Base-by-base conservation (phyloP, 192 early-diverging fungal genomes). In the Phlyctochytrium bullatum region DNA sequence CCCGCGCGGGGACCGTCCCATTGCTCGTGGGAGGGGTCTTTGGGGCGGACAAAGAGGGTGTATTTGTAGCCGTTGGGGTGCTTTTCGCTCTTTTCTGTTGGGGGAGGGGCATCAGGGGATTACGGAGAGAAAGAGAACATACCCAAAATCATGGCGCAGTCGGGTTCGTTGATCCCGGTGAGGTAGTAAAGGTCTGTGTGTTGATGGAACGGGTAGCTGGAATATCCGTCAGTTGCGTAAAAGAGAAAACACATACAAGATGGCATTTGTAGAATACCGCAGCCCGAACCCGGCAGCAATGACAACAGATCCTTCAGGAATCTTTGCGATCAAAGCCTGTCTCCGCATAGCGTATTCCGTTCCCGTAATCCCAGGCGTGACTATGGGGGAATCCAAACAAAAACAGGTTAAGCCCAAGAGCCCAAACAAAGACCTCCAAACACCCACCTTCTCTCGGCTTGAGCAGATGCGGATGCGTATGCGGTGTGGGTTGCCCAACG, bases 1-100 rank as follows among this genome's bases (percentile, higher is more conserved):
- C 95, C 96, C 10, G 89, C 88, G 34, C 91, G 72, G 33, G 93
- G 89, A 14, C 96, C 96, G 67, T 98, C 96, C 96, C 96, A 98
- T 59, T 91, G 76, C 73, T 96, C 92, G 34, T 83, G 80, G 17
- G 86, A 72, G 27, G 78, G 80, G 36, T 89, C 90, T 67, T 87
- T 87, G 2, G 92, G 88, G n/a, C 82, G 81, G 1, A 93, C 90
- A 84, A 92, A 97, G 85, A 97, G 83, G 31, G 84, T 92, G 81
- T 89, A 88, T 68, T 88, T 90, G 80, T 90, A 90, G 71, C 83
- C 58, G 78, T 31, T 35, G n/a, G 53, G 0, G 24, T n/a, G 29
- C 59, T 33, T 47, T 72, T 62, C 66, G 59, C 81, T 71, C 66
- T 74, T 74, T 63, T 70, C 73, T 74, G 52, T 34, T 32, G 69